Evolutionary conservation across 1,284 basidiomycete genomes (phyloP), one percentile per base, ranked within the genome.

Genomic region (Cystobasidiaceae sp.): DNA sequence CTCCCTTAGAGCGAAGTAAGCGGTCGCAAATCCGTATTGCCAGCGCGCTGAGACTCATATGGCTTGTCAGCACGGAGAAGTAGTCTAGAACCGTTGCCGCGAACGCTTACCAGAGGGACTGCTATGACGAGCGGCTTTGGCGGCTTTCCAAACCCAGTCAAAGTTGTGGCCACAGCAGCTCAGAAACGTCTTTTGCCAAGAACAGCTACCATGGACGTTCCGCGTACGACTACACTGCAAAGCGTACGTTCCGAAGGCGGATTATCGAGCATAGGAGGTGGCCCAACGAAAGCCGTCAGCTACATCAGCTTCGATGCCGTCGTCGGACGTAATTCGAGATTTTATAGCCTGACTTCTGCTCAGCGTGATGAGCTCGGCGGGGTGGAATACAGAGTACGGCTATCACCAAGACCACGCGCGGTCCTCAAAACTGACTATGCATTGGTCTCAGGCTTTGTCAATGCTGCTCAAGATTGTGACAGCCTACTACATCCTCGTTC

Each of bases 321-420:
- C 11, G 90, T 94, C 3, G 89, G 89, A 0, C 81, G 88, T 57
- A 97, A 97, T 76, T 94, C 90, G 23, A 80, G 83, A n/a, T 97
- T 98, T 75, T 83, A 85, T 52, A 80, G 83, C 43, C 78, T 97
- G 57, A 89, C 87, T 0, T 82, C 85, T 33, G 88, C 91, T 59
- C 88, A 97, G 73, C 80, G 90, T 71, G 89, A 94, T 68, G 92
- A 97, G 77, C 80, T 97, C 4, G 93, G 93, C 7, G 93, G 93
- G 5, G 88, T 96, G 15, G 94, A 98, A 76, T 97, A 92, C 74
- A 83, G 91, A n/a, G 91, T 72, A 41, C 4, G 65, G 32, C n/a
- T n/a, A n/a, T n/a, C n/a, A n/a, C n/a, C n/a, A n/a, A n/a, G n/a
- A n/a, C n/a, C n/a, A n/a, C n/a, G n/a, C n/a, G n/a, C n/a, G n/a